These are phyloP conservation scores for Psilocybe cubensis DNA, from an alignment of 768 basidiomycete genomes.

Conservation along the genomic window DNA sequence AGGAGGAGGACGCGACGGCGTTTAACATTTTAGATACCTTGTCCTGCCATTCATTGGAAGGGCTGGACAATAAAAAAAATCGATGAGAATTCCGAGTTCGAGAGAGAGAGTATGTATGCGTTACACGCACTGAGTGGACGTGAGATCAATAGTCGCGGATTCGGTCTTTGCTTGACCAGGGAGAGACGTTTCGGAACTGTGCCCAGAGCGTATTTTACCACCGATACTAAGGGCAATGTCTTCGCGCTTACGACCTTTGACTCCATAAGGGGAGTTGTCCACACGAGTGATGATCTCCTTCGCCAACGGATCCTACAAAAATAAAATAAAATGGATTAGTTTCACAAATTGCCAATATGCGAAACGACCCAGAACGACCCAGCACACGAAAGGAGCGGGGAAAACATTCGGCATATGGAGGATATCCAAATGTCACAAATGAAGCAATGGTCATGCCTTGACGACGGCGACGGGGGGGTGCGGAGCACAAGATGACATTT, in stretches of 20 bases:
- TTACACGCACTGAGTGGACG: constrained; percentile 63
- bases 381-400: not conserved
- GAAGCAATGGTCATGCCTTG: not conserved
- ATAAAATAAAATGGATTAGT: constrained; percentile 12
- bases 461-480: not conserved
- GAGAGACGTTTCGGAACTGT: constrained; percentile 19
- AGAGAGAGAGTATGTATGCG: not conserved
- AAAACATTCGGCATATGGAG: not conserved
- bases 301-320: constrained; percentile 71
- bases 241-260: constrained; percentile 61
- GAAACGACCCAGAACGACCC: not conserved
- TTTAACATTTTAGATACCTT: constrained; percentile 51
- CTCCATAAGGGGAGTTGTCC: constrained; percentile 80
- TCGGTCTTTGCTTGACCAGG: constrained; percentile 27
- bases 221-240: constrained; percentile 23
- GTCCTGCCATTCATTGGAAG: constrained; percentile 78
- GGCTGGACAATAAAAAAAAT: constrained; percentile 1
- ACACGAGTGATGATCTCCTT: constrained; percentile 81
- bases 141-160: constrained; percentile 39
- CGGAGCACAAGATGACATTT: not conserved
- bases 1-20: constrained; percentile 21
- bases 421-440: not conserved
- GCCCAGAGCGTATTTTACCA: constrained; percentile 19
- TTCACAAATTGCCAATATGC: not conserved
- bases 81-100: not conserved